A percentile compares a stretch with the other conserved stretches of the same genome.
These are phyloP conservation scores for Uronychia setigera DNA, from an alignment of 73 alveolate species.

Conservation along the genomic window DNA sequence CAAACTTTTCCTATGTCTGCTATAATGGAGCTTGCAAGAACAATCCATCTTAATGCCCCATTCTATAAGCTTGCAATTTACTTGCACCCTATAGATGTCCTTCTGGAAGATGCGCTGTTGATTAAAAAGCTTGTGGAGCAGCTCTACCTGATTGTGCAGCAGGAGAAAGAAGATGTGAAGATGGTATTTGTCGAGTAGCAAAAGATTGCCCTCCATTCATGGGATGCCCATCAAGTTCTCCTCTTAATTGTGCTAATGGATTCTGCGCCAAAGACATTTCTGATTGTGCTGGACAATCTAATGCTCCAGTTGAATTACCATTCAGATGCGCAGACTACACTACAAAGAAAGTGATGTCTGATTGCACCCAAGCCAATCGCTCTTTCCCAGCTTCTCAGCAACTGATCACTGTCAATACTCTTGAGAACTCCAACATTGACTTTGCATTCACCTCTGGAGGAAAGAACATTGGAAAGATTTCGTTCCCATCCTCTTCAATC, in stretches of 20 bases:
- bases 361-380: not conserved
- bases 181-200: slow-evolving; percentile 76
- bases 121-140: slow-evolving; percentile 42
- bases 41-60: slow-evolving; percentile 70
- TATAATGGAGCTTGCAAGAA: slow-evolving; percentile 78
- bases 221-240: slow-evolving; percentile 73
- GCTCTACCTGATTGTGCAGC: slow-evolving; percentile 16
- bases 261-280: slow-evolving; percentile 63
- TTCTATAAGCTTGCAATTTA: slow-evolving; percentile 68
- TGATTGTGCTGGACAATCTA: slow-evolving; percentile 76
- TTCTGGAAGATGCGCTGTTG: slow-evolving; percentile 68
- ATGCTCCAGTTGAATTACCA: slow-evolving; percentile 60
- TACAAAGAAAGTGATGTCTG: not conserved
- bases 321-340: slow-evolving; percentile 60
- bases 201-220: slow-evolving; percentile 51
- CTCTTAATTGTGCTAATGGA: slow-evolving; percentile 79
- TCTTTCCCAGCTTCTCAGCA: not conserved
- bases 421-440: not conserved
- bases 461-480: not conserved
- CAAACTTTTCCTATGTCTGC: slow-evolving; percentile 24
- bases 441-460: not conserved
- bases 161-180: slow-evolving; percentile 50
- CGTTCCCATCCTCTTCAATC: not conserved
- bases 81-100: slow-evolving; percentile 66
- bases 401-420: not conserved